Conservation (phyloP, 345 rosid species). For the Populus alba region DNA sequence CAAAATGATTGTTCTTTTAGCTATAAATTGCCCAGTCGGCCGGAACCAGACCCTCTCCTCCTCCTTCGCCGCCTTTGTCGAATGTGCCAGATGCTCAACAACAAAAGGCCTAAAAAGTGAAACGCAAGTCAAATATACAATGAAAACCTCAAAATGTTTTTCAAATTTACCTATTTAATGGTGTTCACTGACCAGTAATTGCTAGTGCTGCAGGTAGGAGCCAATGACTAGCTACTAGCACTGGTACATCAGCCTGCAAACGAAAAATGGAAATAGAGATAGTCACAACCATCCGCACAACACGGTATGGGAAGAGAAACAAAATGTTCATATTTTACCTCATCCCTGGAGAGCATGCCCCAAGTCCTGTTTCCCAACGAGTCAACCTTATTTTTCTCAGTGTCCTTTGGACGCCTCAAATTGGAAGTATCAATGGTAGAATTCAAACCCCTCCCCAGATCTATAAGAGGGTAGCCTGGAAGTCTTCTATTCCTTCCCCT, state of each 20-base stretch:
- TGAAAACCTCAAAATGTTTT: background rate
- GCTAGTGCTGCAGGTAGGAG: slow-evolving; percentile 66
- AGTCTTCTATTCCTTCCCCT: slow-evolving; percentile 67
- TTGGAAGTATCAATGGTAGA: slow-evolving; percentile 35
- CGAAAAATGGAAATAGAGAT: background rate
- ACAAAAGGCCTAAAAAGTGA: slow-evolving; percentile 49
- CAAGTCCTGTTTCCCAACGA: slow-evolving; percentile 51
- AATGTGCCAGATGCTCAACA: slow-evolving; percentile 78
- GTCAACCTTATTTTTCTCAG: slow-evolving; percentile 35
- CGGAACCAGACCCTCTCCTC: slow-evolving; percentile 59
- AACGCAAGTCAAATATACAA: background rate
- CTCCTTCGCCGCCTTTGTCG: slow-evolving; percentile 68
- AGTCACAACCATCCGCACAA: slow-evolving; percentile 2
- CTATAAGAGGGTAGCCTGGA: slow-evolving; percentile 67
- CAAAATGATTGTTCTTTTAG: background rate
- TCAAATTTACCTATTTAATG: background rate
- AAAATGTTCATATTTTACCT: slow-evolving; percentile 45
- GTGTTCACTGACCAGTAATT: slow-evolving; percentile 51
- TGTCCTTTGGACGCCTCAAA: slow-evolving; percentile 36
- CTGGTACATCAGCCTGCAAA: slow-evolving; percentile 72
- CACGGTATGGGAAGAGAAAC: background rate
- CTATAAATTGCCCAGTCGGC: slow-evolving; percentile 50
- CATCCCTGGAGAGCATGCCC: slow-evolving; percentile 61
- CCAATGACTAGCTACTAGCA: slow-evolving; percentile 71
- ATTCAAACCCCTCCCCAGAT: slow-evolving; percentile 58